Evolutionary conservation across 805 yeast species (phyloP), one percentile per base, ranked within the genome.

Genomic region (Starmerella etchellsii): DNA sequence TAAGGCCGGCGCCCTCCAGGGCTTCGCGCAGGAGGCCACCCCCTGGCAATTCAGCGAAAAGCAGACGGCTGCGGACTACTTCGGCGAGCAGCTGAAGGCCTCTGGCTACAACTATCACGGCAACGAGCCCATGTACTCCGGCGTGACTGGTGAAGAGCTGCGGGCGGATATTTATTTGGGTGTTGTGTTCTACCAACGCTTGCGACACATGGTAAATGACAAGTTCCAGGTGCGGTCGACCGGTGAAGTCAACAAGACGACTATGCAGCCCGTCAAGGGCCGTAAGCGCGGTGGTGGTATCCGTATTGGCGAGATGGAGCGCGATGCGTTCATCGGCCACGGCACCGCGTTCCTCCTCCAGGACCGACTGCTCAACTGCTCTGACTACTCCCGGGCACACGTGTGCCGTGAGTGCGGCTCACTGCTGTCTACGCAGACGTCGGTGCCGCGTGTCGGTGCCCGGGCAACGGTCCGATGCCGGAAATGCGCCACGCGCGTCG

Each of bases 211-310:
- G 98, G 98, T 91, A 50, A 91, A 91, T 70, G 98, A 91, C 62
- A 91, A 91, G 73, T 91, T 85, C 81, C 98, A 91, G 69, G 98
- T 91, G 39, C 81, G 98, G 67, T 83, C 96, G 4, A 91, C 98
- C 15, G 98, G 98, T 59, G 97, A 97, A 6, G 97, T 91, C 22
- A 88, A 88, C 64, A 75, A 91, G 28, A 72, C 91, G 60, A 91
- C 97, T 15, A 85, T 88, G 96, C 98, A 91, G 71, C 98, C 98
- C 31, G 98, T 91, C 42, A 91, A 91, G 68, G 98, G 98, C 57
- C 80, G 98, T 68, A 91, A 91, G 78, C 77, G 97, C 68, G 77
- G 81, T 51, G 98, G 98, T 66, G 98, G 98, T 80, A 91, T 91
- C 54, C 93, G 98, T 72, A 94, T 91, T 30, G 98, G 98, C 62